These are phyloP conservation scores for Paraphoma sp. DNA, from an alignment of 2,329 filamentous ascomycete genomes.

Conservation along the genomic window DNA sequence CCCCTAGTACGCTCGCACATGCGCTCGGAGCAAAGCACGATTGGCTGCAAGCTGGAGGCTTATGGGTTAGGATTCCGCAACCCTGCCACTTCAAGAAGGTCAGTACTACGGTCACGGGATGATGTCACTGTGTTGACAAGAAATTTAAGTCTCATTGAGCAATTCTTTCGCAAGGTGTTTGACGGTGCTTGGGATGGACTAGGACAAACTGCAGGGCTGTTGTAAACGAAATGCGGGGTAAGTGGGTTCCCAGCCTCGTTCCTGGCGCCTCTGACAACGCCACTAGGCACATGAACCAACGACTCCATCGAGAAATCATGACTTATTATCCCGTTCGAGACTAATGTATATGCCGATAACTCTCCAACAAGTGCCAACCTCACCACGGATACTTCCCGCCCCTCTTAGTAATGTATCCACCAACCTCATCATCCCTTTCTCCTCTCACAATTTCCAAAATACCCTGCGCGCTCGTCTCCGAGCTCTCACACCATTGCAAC, in stretches of 20 bases:
- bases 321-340: no score
- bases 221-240: no score
- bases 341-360: neutral
- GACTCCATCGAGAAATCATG: no score
- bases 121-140: no score
- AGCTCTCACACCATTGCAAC: constrained; percentile 27
- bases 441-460: constrained; percentile 41
- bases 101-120: neutral
- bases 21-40: neutral
- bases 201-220: no score
- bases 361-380: neutral
- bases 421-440: constrained; percentile 36
- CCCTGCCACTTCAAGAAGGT: neutral
- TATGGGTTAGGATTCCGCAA: neutral
- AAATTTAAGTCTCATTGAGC: no score
- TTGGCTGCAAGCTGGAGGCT: constrained; percentile 1
- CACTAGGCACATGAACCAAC: no score
- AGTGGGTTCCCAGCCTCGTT: no score
- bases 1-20: neutral
- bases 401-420: constrained; percentile 30
- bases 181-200: no score
- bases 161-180: no score
- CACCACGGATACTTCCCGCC: constrained; percentile 33
- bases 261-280: no score
- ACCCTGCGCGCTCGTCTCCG: constrained; percentile 41